Conservation (phyloP, 78 protist genomes). For the Dictyostelium firmibasis region DNA sequence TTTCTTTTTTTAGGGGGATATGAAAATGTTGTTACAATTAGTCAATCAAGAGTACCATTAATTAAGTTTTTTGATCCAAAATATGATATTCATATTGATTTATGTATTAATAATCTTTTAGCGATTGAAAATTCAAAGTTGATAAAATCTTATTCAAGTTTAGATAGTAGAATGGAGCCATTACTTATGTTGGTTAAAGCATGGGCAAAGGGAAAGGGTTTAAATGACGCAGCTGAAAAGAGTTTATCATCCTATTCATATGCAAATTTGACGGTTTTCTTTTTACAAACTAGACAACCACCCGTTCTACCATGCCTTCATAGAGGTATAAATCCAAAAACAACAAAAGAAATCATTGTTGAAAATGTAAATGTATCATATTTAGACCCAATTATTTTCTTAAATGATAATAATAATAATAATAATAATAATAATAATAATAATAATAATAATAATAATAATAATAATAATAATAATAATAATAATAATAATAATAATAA, state of each 20-base stretch:
- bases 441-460: neutral
- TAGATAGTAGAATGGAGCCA: conserved; percentile 15
- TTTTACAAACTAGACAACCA: conserved; percentile 14
- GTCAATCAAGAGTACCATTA: conserved; percentile 38
- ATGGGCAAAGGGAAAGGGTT: conserved; percentile 19
- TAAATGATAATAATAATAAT: no score
- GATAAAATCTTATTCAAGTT: conserved; percentile 9
- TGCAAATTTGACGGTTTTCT: conserved; percentile 20
- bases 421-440: no score
- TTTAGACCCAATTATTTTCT: neutral
- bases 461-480: neutral
- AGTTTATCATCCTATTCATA: conserved; percentile 21
- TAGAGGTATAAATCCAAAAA: neutral
- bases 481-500: neutral
- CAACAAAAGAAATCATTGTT: neutral
- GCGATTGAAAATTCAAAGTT: conserved; percentile 26
- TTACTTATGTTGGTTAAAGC: conserved; percentile 6
- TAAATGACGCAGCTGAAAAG: conserved; percentile 39
- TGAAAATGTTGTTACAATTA: neutral
- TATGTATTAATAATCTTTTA: conserved; percentile 31
- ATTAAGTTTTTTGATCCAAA: conserved; percentile 14
- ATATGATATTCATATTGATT: conserved; percentile 7
- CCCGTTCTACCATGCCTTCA: conserved; percentile 35
- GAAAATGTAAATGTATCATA: neutral
- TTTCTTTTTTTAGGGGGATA: neutral